Conservation (phyloP, 2,329 filamentous ascomycete genomes). For the Aureobasidium sp. region DNA sequence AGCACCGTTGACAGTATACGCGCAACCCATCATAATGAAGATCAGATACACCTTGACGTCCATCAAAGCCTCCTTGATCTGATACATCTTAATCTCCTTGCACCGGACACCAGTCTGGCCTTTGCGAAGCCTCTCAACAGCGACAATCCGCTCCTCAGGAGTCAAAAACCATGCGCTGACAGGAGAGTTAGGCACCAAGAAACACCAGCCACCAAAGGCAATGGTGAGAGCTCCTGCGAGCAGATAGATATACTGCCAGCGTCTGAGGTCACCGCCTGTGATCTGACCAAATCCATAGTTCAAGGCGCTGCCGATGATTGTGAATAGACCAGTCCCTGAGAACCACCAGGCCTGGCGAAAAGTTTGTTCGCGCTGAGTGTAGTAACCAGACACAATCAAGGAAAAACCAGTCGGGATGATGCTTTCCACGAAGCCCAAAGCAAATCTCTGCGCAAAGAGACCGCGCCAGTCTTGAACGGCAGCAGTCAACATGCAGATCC, state of each 20-base stretch:
- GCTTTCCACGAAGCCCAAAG: conserved; percentile 50
- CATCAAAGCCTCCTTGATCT: conserved; percentile 23
- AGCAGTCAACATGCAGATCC: conserved; percentile 62
- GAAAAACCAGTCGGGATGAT: conserved; percentile 53
- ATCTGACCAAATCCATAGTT: conserved; percentile 32
- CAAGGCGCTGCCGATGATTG: conserved; percentile 23
- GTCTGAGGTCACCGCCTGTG: conserved; percentile 34
- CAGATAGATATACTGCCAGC: conserved; percentile 29
- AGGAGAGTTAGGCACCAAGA: conserved; percentile 32
- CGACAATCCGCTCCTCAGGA: conserved; percentile 30
- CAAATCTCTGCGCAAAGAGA: conserved; percentile 51
- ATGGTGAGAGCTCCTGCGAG: conserved; percentile 29
- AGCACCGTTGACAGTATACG: conserved; percentile 66
- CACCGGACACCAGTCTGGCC: conserved; percentile 33
- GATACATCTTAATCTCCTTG: conserved; percentile 24
- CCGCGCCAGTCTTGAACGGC: conserved; percentile 58
- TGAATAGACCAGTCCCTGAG: conserved; percentile 25
- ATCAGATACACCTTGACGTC: conserved; percentile 25
- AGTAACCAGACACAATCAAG: conserved; percentile 42
- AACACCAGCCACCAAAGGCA: conserved; percentile 25
- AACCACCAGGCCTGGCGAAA: conserved; percentile 27
- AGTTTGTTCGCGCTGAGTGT: conserved; percentile 37
- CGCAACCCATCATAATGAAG: conserved; percentile 44
- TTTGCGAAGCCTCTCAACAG: conserved; percentile 31
- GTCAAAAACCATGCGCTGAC: conserved; percentile 30